Base-by-base conservation (phyloP, 2,329 filamentous ascomycete species). In the Ilyonectria sp. region DNA sequence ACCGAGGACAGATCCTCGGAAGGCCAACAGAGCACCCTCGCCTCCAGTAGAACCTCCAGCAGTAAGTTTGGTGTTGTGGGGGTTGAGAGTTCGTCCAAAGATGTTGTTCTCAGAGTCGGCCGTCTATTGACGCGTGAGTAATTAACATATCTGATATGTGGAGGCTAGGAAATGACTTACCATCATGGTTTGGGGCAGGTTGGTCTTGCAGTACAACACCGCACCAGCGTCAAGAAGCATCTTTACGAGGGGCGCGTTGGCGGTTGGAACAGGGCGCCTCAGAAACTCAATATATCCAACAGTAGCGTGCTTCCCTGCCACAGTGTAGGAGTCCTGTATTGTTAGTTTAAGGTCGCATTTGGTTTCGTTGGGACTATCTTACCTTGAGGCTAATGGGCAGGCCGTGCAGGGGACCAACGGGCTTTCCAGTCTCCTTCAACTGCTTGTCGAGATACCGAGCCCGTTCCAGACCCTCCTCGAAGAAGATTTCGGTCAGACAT, bases 141-240 rank as follows among this genome's bases (percentile, higher is more conserved):
- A 4, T 6, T 23, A 5, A 1, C 0, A 1, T 0, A 1, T 0
- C 0, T 13, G 8, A 19, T n/a, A 8, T n/a, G 2, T 1, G 17
- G 1, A 2, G 0, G 0, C 2, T 7, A 1, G 4, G 7, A 1
- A 1, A 3, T n/a, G 15, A 8, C 57, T 10, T 44, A 89, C 86
- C 66, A 91, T 90, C 89, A 92, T 90, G 78, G 87, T 88, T 15
- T 89, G 90, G 0, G 86, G 85, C 7, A 87, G 78, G 67, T 85
- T 87, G 5, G 86, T 87, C 78, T 88, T 78, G 73, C 69, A 73
- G 37, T 78, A 78, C 0, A 78, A n/a, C 11, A 78, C 75, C 4
- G 75, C 76, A 11, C 77, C 77, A 0, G 71, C 70, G 4, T 74
- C 71, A 1, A 77, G 57, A 1, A 78, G 59, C 4, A 78, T 40